These are phyloP conservation scores for Tetrahymena elliotti DNA, from an alignment of 73 alveolate genomes.

Conservation along the genomic window DNA sequence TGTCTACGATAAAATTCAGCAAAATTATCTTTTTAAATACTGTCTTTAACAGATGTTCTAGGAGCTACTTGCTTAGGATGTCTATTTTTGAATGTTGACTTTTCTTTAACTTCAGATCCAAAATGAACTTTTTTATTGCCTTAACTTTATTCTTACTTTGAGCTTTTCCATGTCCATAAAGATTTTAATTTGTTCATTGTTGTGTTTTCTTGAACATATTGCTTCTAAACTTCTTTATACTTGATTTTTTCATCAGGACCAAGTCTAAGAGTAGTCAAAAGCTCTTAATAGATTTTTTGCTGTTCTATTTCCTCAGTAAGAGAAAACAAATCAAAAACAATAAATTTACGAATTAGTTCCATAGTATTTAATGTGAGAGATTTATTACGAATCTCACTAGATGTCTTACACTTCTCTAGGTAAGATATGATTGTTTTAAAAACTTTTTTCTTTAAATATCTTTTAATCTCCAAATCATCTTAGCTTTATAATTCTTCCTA, in stretches of 20 bases:
- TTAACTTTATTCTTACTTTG: no score
- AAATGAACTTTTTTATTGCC: background rate
- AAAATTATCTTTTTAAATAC: background rate
- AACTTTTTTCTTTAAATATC: background rate
- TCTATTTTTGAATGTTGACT: background rate
- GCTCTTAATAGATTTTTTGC: background rate
- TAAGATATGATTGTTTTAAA: background rate
- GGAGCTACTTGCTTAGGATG: background rate
- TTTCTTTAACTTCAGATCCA: background rate
- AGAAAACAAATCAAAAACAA: background rate
- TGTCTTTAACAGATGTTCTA: background rate
- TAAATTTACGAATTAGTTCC: background rate
- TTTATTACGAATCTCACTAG: background rate
- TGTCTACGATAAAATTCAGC: background rate
- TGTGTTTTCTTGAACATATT: background rate
- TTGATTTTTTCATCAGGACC: background rate
- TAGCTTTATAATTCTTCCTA: background rate
- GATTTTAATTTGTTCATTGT: background rate
- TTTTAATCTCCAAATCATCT: background rate
- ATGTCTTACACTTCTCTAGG: background rate
- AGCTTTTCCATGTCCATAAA: background rate
- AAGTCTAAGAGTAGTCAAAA: background rate
- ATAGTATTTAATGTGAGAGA: background rate
- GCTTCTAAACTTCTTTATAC: background rate
- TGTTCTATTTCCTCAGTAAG: background rate